Evolutionary conservation across 1,139 yeast species (phyloP), one percentile per base, ranked within the genome.

Genomic region (Sugiyamaella pinicola): DNA sequence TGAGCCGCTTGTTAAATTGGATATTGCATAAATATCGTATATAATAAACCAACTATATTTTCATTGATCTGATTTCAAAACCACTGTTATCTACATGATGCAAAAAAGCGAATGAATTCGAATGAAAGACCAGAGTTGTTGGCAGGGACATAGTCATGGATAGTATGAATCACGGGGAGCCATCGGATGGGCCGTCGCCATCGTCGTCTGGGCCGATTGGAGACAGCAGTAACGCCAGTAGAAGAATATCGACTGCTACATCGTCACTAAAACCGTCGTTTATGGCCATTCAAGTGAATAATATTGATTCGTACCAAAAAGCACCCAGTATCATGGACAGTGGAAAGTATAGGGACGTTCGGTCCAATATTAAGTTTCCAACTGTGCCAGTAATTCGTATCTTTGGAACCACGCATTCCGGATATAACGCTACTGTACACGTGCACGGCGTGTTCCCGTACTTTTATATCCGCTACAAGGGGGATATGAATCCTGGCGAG

Each of bases 391-490:
- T 89, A 0, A 72, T 90, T 1, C 72, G 99, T 47, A 71, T 93
- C 0, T 93, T 83, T 68, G 97, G 97, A 0, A 77, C 81, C 12
- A 60, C 83, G 0, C 74, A 75, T 0, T 72, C 79, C 0, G 87
- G 85, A 0, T 81, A 79, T 60, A 78, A 79, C 22, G 74, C 79
- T 18, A 65, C 82, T 13, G 76, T 87, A 1, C 97, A 93, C 66
- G 74, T 95, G 9, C 98, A 91, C 70, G 93, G 95, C 51, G 81
- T 81, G 21, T 87, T 77, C 59, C 99, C 98, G 0, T 93, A 93
- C 64, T 62, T 93, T 6, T 90, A 79, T 64, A 74, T 91, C 2
- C 82, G 81, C 39, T 85, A 78, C 60, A 71, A 71, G 42, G 82
- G 79, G 0, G 60, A 69, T 1, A 57, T 68, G 7, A 63, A 62